These are phyloP conservation scores for Akanthomyces lecanii DNA, from an alignment of 2,329 filamentous ascomycete species.

Conservation along the genomic window DNA sequence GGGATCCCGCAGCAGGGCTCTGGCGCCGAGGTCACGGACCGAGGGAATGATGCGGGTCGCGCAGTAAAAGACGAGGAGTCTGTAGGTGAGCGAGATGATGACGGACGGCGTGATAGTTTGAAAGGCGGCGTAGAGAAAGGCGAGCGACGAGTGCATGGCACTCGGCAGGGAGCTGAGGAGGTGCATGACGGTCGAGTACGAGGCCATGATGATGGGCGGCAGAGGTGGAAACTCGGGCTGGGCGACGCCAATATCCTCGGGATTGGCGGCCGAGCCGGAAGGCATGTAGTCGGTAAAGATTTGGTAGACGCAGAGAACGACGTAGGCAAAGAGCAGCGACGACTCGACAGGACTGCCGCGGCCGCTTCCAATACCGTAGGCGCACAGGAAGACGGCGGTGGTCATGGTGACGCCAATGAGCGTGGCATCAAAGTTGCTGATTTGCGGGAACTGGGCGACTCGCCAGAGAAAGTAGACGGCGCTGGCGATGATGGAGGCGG, in stretches of 20 bases:
- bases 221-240: constrained; percentile 94
- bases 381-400: constrained; percentile 85
- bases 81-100: constrained; percentile 90
- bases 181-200: constrained; percentile 86
- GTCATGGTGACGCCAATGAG: constrained; percentile 91
- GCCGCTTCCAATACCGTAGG: constrained; percentile 89
- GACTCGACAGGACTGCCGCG: constrained; percentile 94
- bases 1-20: constrained; percentile 78
- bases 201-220: constrained; percentile 96
- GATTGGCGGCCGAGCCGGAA: constrained; percentile 57
- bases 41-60: constrained; percentile 94
- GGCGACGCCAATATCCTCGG: constrained; percentile 44
- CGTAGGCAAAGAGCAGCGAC: constrained; percentile 90
- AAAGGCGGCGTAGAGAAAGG: constrained; percentile 84
- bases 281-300: constrained; percentile 98
- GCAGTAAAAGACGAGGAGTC: constrained; percentile 91
- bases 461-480: constrained; percentile 96
- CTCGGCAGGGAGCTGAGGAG: constrained; percentile 77
- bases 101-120: constrained; percentile 95
- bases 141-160: constrained; percentile 77
- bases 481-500: constrained; percentile 87
- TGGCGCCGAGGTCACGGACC: constrained; percentile 79
- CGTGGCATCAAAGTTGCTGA: constrained; percentile 86
- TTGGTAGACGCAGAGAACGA: constrained; percentile 98
- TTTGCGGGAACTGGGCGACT: constrained; percentile 87